phyloP scores from a whole-genome alignment of 306 rosid genomes.

The Rubus parviflorus region DNA sequence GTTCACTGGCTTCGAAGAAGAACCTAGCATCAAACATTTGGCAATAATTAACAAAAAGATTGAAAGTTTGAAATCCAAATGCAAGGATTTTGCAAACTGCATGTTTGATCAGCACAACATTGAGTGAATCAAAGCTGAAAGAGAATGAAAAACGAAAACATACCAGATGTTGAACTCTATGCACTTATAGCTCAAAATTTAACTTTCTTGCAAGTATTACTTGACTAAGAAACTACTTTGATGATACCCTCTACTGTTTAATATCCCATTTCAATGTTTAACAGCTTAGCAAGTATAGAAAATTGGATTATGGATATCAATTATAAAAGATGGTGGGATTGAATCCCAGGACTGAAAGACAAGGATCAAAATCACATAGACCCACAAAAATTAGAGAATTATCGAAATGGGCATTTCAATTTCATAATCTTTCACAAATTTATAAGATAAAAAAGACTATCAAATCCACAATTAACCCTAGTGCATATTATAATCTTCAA shows the following conservation, averaged over 20 bases:
- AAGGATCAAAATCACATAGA: neutral
- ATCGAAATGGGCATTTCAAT: neutral
- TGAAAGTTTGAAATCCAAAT: neutral
- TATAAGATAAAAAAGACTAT: neutral
- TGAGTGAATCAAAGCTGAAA: neutral
- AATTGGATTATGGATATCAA: neutral
- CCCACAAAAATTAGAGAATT: neutral
- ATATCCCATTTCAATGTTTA: neutral
- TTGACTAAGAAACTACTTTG: neutral
- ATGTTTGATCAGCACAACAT: neutral
- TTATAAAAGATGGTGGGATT: neutral
- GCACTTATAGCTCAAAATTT: neutral
- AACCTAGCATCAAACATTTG: constrained; percentile 42
- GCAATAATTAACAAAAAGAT: constrained; percentile 12
- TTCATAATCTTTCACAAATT: neutral
- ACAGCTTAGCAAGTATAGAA: neutral
- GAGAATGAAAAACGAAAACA: neutral
- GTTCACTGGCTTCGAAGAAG: constrained; percentile 42
- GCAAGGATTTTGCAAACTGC: neutral
- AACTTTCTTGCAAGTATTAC: neutral
- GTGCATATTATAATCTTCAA: neutral
- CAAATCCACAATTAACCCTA: neutral
- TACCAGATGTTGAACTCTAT: neutral
- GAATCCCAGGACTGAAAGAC: neutral
- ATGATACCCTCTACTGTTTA: neutral